Percentiles rank a stretch among this genome's conserved stretches.
phyloP scores from a whole-genome alignment of 176 grass and related monocot species.

The Echinochloa phyllopogon region DNA sequence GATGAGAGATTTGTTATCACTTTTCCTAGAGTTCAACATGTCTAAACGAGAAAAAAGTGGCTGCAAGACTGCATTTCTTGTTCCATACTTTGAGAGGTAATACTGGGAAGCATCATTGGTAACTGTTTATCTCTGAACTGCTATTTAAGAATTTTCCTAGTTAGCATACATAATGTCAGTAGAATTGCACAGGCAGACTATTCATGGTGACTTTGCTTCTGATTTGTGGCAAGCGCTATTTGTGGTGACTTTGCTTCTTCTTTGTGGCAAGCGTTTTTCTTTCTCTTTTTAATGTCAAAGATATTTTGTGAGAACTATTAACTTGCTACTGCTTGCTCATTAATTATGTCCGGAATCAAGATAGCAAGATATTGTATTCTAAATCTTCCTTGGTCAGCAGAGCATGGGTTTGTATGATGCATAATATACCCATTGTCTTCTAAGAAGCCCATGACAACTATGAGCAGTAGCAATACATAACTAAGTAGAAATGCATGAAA shows the following conservation, averaged over 20 bases:
- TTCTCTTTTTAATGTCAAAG: not conserved
- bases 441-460: not conserved
- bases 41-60: constrained; percentile 48
- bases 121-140: not conserved
- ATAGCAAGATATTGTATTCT: not conserved
- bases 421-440: not conserved
- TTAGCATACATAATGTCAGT: not conserved
- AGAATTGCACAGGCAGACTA: not conserved
- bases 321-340: not conserved
- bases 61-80: constrained; percentile 69
- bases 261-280: not conserved
- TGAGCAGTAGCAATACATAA: constrained; percentile 11
- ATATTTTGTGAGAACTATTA: constrained; percentile 8
- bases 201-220: not conserved
- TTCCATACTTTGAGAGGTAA: constrained; percentile 90
- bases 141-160: not conserved
- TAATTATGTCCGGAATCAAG: not conserved
- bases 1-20: constrained; percentile 64
- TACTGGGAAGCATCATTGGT: not conserved
- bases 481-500: not conserved
- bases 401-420: not conserved
- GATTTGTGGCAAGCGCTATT: not conserved
- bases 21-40: constrained; percentile 58
- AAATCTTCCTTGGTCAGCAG: constrained; percentile 3
- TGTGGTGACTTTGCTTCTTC: not conserved